Conservation (phyloP, 176 grass and related monocot genomes). For the Panicum miliaceum region DNA sequence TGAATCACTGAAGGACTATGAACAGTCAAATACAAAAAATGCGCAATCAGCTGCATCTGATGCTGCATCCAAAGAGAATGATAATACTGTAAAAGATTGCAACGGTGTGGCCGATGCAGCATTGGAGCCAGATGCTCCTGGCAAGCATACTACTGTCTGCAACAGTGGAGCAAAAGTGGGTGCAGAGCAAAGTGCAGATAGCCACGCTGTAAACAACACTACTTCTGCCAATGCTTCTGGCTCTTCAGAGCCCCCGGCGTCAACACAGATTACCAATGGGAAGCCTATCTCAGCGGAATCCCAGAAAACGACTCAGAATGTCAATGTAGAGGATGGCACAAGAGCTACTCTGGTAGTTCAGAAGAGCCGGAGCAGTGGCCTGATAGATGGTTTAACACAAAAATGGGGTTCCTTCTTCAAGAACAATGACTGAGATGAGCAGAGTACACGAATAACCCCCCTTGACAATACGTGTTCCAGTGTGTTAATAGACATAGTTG, state of each 20-base stretch:
- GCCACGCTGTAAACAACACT: not conserved
- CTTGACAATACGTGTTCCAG: slow-evolving; percentile 41
- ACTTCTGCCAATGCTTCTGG: slow-evolving; percentile 21
- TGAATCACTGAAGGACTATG: slow-evolving; percentile 83
- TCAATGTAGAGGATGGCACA: slow-evolving; percentile 60
- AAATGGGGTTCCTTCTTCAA: slow-evolving; percentile 87
- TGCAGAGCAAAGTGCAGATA: slow-evolving; percentile 38
- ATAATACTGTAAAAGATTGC: slow-evolving; percentile 23
- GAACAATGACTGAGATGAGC: slow-evolving; percentile 58
- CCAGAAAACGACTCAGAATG: slow-evolving; percentile 45
- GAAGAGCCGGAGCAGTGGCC: slow-evolving; percentile 59
- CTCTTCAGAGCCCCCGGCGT: slow-evolving; percentile 13
- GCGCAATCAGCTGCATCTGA: slow-evolving; percentile 39
- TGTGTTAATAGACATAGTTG: slow-evolving; percentile 47
- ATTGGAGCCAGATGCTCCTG: slow-evolving; percentile 38
- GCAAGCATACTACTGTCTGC: slow-evolving; percentile 15
- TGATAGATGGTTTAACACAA: slow-evolving; percentile 83
- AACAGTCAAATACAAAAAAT: slow-evolving; percentile 60
- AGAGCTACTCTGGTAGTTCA: slow-evolving; percentile 90
- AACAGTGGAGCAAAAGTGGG: slow-evolving; percentile 33
- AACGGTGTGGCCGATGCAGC: slow-evolving; percentile 24
- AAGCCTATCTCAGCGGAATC: slow-evolving; percentile 37
- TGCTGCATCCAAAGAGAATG: slow-evolving; percentile 43
- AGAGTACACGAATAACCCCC: not conserved
- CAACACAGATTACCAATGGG: slow-evolving; percentile 39